Base-by-base conservation (phyloP, 2,329 filamentous ascomycete species). In the Talaromyces amestolkiae region DNA sequence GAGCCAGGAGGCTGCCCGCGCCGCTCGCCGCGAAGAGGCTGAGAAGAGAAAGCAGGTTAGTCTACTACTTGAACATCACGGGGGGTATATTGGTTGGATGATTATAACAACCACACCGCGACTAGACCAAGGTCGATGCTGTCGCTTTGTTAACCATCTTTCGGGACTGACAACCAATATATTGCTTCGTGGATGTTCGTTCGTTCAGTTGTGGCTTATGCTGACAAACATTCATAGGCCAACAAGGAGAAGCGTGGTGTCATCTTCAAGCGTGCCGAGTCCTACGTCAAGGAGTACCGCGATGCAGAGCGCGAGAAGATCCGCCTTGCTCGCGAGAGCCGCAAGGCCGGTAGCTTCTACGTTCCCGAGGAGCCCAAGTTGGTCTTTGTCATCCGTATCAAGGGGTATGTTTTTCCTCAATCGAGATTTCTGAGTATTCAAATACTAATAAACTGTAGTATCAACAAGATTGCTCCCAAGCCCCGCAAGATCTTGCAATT, bases 381-480 rank as follows among this genome's bases (percentile, higher is more conserved):
- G 78, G 93, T 94, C 85, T 99, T 99, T 82, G 89, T 99, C 77
- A 85, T 98, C 83, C 94, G 95, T 82, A 99, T 99, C 88, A 99
- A 99, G 92, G 95, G 89, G 89, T 90, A 83, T 74, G 86, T 78
- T 39, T 33, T 35, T 17, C 7, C 22, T 31, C 27, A 31, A 58
- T n/a, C 15, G 27, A 27, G 51, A n/a, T n/a, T n/a, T 9, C 27
- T 0, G 13, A 19, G 17, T 2, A 37, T 65, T 72, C 59, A 70
- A 70, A 63, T 27, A 3, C 33, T n/a, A 13, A 65, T 22, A 3
- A 6, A 7, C 51, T 7, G 56, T 70, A 90, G 94, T 96, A 98
- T 99, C 93, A 98, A 98, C 92, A 99, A 99, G 91, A 98, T 99
- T 78, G 89, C 96, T 81, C 95, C 95, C 76, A 98, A 99, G 91